Base-by-base conservation (phyloP, 306 rosid species). In the Ziziphus jujuba region DNA sequence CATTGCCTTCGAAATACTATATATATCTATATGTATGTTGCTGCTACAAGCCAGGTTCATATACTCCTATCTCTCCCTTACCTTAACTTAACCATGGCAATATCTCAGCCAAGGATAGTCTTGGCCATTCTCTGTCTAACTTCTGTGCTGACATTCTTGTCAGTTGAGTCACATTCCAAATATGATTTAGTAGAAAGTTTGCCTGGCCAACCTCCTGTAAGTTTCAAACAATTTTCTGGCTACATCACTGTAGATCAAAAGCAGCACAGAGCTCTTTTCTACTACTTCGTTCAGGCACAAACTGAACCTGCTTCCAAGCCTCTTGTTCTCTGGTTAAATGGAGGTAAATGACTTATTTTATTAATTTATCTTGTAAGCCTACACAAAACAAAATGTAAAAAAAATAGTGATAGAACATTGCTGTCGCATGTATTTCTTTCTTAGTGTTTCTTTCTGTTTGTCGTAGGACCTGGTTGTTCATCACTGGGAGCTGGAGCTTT, bases 401-500 rank as follows among this genome's bases (percentile, higher is more conserved):
- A 28, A 45, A 45, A 45, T 16, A 45, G 16, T 9, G 50, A 9
- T 45, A 45, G 9, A 45, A 9, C 16, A 45, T 5, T 45, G 50
- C 50, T 45, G 48, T 0, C 13, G 5, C 25, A 25, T 2, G 15
- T 47, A 23, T 2, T 6, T 12, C 8, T 21, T 25, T 19, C 35
- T 16, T 14, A 7, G 9, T 16, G 61, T 43, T 9, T 7, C 71
- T 56, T 10, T 24, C 19, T 35, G n/a, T 17, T 20, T 20, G 58
- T 14, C 2, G n/a, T 8, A 81, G 82, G 85, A 8, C 85, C 77
- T 55, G 85, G 82, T n/a, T 81, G 85, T 61, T 59, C 77, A 16
- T 81, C 85, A 1, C 6, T 81, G 52, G 82, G 82, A 53, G 43
- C 15, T 52, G 82, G 85, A 35, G 85, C 85, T 24, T 77, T 81